Percentiles rank a stretch among this genome's conserved stretches.
Conservation (phyloP, 164 flowering plant genomes). For the Pachysandra terminalis region DNA sequence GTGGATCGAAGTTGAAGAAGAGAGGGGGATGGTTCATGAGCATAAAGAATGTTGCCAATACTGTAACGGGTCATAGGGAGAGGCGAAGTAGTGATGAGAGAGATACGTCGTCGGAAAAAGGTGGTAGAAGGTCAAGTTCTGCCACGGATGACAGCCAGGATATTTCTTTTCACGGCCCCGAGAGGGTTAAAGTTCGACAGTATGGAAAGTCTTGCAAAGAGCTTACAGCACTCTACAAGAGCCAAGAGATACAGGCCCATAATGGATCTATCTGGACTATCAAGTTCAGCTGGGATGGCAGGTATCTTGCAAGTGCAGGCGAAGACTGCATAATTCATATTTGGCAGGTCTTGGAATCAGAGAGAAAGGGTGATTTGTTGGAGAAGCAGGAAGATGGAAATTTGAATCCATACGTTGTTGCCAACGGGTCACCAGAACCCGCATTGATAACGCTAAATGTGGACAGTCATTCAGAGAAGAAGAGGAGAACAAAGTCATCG, state of each 20-base stretch:
- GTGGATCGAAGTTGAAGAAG: conserved; percentile 59
- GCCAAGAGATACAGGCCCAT: conserved; percentile 91
- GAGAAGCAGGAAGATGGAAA: conserved; percentile 73
- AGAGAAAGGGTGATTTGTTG: conserved; percentile 80
- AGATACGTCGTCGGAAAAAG: conserved; percentile 91
- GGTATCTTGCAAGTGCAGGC: conserved; percentile 93
- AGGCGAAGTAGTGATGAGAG: conserved; percentile 89
- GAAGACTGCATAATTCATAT: conserved; percentile 94
- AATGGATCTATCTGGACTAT: conserved; percentile 96
- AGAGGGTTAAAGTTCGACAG: conserved; percentile 76
- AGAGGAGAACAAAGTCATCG: conserved; percentile 69
- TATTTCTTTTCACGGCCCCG: conserved; percentile 70
- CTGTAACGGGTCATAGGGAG: conserved; percentile 60
- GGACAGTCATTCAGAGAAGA: conserved; percentile 56
- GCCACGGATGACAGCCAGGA: conserved; percentile 99
- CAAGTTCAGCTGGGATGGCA: conserved; percentile 91
- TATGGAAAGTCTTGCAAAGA: conserved; percentile 88
- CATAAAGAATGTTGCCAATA: conserved; percentile 66
- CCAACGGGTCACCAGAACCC: conserved; percentile 80
- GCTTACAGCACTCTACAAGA: conserved; percentile 71
- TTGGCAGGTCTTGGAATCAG: conserved; percentile 83
- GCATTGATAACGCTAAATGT: conserved; percentile 39
- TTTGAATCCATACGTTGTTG: conserved; percentile 37
- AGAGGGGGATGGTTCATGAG: conserved; percentile 81
- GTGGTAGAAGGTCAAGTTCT: conserved; percentile 93